Evolutionary conservation across 2,329 filamentous ascomycete species (phyloP).

Genomic region (Aspergillus fumigatus): DNA sequence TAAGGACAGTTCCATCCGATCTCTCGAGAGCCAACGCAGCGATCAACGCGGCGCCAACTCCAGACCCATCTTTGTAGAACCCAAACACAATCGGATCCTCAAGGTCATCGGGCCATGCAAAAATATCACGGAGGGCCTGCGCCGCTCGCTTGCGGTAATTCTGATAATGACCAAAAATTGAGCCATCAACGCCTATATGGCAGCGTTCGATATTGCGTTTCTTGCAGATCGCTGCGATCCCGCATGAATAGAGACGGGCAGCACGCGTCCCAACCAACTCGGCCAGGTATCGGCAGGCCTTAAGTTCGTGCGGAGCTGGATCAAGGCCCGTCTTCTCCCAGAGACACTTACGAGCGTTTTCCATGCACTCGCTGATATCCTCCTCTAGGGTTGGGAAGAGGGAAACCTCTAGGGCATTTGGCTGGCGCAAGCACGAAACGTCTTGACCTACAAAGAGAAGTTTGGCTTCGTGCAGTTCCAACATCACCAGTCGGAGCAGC

Average conservation of each 20-base stretch:
- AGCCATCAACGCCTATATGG: slow-evolving; percentile 92
- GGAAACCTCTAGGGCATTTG: slow-evolving; percentile 82
- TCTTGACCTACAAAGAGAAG: slow-evolving; percentile 79
- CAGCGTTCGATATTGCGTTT: slow-evolving; percentile 81
- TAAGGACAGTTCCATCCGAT: not conserved
- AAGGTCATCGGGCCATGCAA: slow-evolving; percentile 76
- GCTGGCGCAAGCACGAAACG: slow-evolving; percentile 68
- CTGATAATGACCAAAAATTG: slow-evolving; percentile 97
- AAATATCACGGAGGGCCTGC: slow-evolving; percentile 79
- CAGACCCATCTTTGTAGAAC: slow-evolving; percentile 83
- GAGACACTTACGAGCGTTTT: slow-evolving; percentile 75
- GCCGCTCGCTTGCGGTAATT: slow-evolving; percentile 89
- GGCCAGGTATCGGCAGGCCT: slow-evolving; percentile 80
- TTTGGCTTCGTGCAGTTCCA: slow-evolving; percentile 74
- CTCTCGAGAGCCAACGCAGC: slow-evolving; percentile 52
- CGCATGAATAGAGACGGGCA: slow-evolving; percentile 85
- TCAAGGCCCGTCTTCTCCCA: slow-evolving; percentile 62
- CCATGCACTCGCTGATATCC: slow-evolving; percentile 85
- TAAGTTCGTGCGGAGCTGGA: slow-evolving; percentile 71
- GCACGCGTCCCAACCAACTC: slow-evolving; percentile 90
- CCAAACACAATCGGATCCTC: slow-evolving; percentile 78
- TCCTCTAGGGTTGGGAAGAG: slow-evolving; percentile 89
- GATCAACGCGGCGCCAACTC: slow-evolving; percentile 86
- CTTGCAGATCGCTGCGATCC: slow-evolving; percentile 92
- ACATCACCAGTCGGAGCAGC: slow-evolving; percentile 78